Conservation (phyloP, 2,329 filamentous ascomycete genomes). For the Botryotinia calthae region DNA sequence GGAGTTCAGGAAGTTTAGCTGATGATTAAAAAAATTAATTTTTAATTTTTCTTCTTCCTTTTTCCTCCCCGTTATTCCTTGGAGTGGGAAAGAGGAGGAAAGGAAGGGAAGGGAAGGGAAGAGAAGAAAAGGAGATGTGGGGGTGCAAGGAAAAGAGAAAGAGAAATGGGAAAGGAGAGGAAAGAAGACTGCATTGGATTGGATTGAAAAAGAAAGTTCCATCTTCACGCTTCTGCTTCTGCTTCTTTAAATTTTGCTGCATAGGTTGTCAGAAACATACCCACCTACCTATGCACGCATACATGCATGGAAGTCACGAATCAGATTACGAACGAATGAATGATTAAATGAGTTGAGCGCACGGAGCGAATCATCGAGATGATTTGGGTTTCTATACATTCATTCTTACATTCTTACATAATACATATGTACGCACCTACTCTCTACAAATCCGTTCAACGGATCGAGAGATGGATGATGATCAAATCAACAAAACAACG, state of each 20-base stretch:
- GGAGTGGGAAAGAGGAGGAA: not conserved
- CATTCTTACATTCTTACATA: not conserved
- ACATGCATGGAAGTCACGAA: not conserved
- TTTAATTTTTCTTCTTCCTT: no score
- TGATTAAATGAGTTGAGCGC: not conserved
- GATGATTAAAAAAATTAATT: slow-evolving; percentile 29
- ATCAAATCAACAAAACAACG: no score
- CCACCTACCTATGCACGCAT: not conserved
- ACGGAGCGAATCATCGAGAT: not conserved
- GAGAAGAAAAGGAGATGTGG: not conserved
- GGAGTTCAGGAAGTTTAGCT: slow-evolving; percentile 30
- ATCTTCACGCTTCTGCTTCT: not conserved
- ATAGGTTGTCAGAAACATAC: not conserved
- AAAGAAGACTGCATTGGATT: no score
- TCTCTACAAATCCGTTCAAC: not conserved
- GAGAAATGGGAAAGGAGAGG: no score
- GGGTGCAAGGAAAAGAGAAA: not conserved
- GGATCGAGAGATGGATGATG: not conserved
- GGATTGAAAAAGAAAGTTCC: not conserved
- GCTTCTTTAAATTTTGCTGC: no score
- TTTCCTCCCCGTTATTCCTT: no score
- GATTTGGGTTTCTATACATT: not conserved
- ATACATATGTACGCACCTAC: not conserved
- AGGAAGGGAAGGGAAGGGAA: not conserved
- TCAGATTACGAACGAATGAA: not conserved